A percentile compares a stretch with the other conserved stretches of the same genome.
phyloP scores from a whole-genome alignment of 768 basidiomycete species.

The Termitomyces sp. region DNA sequence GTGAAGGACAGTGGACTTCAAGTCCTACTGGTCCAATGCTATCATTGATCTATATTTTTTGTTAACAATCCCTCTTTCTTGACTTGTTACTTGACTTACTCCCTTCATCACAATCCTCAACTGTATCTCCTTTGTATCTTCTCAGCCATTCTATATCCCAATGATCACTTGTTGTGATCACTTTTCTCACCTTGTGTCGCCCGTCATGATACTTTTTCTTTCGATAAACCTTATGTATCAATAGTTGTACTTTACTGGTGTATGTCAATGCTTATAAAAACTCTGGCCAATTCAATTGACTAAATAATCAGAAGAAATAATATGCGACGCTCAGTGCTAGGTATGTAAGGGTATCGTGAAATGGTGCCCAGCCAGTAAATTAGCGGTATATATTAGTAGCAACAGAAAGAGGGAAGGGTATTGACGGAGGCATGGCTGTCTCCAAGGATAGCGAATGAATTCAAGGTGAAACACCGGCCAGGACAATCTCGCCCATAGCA shows the following conservation, averaged over 20 bases:
- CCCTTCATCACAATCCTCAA: background rate
- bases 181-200: background rate
- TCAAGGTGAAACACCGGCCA: conserved; percentile 20
- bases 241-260: background rate
- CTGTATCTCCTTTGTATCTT: background rate
- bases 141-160: background rate
- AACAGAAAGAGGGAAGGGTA: background rate
- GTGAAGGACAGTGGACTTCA: conserved; percentile 62
- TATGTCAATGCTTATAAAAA: background rate
- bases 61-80: background rate
- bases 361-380: background rate
- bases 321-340: background rate
- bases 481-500: conserved; percentile 27
- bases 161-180: no score
- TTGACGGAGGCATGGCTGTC: background rate
- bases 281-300: background rate
- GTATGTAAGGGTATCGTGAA: background rate
- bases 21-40: conserved; percentile 56
- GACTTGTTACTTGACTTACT: background rate
- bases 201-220: background rate
- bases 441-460: background rate
- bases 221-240: background rate
- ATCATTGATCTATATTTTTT: conserved; percentile 21
- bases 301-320: background rate
- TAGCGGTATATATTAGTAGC: background rate